phyloP scores from a whole-genome alignment of 768 basidiomycete genomes.

The Austroboletus eburneus region DNA sequence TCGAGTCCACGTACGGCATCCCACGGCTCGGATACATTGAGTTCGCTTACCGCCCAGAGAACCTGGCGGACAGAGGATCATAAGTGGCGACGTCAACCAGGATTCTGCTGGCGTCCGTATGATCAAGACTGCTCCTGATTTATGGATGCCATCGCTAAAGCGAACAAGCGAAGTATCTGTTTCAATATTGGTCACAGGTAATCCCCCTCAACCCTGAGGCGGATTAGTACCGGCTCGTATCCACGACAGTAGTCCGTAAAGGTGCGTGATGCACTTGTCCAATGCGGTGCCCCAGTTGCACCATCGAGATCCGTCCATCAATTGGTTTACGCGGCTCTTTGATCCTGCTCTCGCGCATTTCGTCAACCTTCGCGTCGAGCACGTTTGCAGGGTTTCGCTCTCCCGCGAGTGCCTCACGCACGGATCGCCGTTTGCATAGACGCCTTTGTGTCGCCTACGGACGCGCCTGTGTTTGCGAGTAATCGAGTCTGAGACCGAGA shows the following conservation, averaged over 20 bases:
- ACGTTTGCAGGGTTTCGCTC: no score
- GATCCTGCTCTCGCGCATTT: no score
- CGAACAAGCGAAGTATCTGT: slow-evolving; percentile 61
- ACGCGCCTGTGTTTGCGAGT: no score
- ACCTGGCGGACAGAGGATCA: slow-evolving; percentile 56
- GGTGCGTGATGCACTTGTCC: slow-evolving; percentile 83
- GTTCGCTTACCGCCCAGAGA: slow-evolving; percentile 65
- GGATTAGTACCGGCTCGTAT: slow-evolving; percentile 64
- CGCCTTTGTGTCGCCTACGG: no score
- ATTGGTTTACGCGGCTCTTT: slow-evolving; percentile 83
- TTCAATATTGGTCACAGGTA: slow-evolving; percentile 85
- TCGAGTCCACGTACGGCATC: no score
- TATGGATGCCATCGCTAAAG: slow-evolving; percentile 58
- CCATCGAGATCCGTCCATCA: slow-evolving; percentile 87
- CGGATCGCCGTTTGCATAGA: no score
- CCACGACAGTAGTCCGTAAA: slow-evolving; percentile 61
- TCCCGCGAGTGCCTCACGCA: no score
- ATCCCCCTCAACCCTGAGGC: neutral
- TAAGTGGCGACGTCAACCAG: slow-evolving; percentile 32
- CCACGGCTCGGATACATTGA: slow-evolving; percentile 72
- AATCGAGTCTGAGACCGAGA: no score
- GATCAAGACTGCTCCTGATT: slow-evolving; percentile 87
- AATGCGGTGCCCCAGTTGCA: slow-evolving; percentile 91
- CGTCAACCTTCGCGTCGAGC: no score
- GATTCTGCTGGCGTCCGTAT: slow-evolving; percentile 60